Conservation (phyloP, 2,329 filamentous ascomycete genomes). For the Iodosphaeria phyllophila region DNA sequence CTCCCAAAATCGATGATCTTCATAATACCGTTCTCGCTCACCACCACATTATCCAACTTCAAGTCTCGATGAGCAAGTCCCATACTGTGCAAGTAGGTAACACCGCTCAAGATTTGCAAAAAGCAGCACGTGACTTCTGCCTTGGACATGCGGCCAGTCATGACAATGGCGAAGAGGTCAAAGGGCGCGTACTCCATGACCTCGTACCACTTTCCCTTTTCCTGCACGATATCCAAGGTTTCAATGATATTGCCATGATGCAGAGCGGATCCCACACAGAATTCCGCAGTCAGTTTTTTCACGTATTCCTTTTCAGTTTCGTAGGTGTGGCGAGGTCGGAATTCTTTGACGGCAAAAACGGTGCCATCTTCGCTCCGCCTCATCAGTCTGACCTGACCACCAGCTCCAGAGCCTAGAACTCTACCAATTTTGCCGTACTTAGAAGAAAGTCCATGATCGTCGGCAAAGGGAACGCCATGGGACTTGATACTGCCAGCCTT, state of each 20-base stretch:
- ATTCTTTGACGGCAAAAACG: slow-evolving; percentile 96
- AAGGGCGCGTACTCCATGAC: slow-evolving; percentile 98
- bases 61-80: slow-evolving; percentile 87
- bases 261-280: slow-evolving; percentile 90
- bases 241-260: slow-evolving; percentile 98
- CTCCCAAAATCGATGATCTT: slow-evolving; percentile 99
- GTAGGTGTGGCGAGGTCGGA: slow-evolving; percentile 77
- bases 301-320: slow-evolving; percentile 91
- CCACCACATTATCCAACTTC: slow-evolving; percentile 95
- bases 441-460: slow-evolving; percentile 75
- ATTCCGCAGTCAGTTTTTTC: slow-evolving; percentile 96
- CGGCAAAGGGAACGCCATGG: slow-evolving; percentile 69
- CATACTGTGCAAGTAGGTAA: slow-evolving; percentile 88
- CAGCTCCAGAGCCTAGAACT: slow-evolving; percentile 82
- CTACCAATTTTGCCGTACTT: slow-evolving; percentile 95
- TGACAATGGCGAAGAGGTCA: slow-evolving; percentile 93
- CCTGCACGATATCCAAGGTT: slow-evolving; percentile 87
- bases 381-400: slow-evolving; percentile 85
- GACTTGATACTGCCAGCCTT: slow-evolving; percentile 32
- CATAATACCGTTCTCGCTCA: slow-evolving; percentile 93
- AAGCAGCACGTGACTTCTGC: slow-evolving; percentile 85
- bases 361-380: slow-evolving; percentile 82
- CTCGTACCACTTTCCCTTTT: slow-evolving; percentile 89
- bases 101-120: slow-evolving; percentile 83
- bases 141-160: slow-evolving; percentile 93